Evolutionary conservation across 306 rosid genomes (phyloP).

Genomic region (Abrus pulchellus): DNA sequence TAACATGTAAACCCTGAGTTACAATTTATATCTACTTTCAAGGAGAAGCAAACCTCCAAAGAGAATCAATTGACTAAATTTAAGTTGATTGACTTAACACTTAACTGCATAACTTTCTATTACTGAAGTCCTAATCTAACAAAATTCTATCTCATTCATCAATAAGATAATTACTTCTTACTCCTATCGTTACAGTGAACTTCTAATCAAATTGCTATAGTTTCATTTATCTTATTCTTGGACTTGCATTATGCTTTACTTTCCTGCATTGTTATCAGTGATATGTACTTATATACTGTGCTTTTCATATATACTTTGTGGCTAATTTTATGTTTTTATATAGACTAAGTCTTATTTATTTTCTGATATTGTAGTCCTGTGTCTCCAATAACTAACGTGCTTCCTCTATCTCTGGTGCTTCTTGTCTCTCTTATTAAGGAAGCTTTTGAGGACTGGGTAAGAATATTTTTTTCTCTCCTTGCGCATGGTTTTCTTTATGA

Average conservation of each 20-base stretch:
- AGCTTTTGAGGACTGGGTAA: conserved; percentile 98
- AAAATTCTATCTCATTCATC: conserved; percentile 24
- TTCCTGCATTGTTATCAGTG: conserved; percentile 4
- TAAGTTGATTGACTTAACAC: background rate
- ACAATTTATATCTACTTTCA: background rate
- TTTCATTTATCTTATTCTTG: conserved; percentile 29
- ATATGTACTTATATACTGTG: conserved; percentile 35
- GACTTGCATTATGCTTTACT: conserved; percentile 22
- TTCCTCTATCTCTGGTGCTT: conserved; percentile 92
- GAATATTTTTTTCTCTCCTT: conserved; percentile 49
- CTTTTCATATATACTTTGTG: conserved; percentile 6
- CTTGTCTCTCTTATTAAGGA: conserved; percentile 87
- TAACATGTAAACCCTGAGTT: background rate
- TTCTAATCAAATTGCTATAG: conserved; percentile 8
- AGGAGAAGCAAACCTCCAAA: background rate
- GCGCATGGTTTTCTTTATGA: conserved; percentile 33
- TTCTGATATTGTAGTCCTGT: conserved; percentile 87
- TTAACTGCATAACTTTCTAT: background rate
- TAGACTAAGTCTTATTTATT: conserved; percentile 43
- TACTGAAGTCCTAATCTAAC: conserved; percentile 20
- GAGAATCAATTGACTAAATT: conserved; percentile 30
- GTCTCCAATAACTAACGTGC: conserved; percentile 91
- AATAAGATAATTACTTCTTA: background rate
- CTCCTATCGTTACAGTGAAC: background rate
- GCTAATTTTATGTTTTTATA: background rate